Percentiles rank a stretch among this genome's conserved stretches.
phyloP scores from a whole-genome alignment of 2,329 filamentous ascomycete genomes.

The Coniosporium tulheliwenetii region DNA sequence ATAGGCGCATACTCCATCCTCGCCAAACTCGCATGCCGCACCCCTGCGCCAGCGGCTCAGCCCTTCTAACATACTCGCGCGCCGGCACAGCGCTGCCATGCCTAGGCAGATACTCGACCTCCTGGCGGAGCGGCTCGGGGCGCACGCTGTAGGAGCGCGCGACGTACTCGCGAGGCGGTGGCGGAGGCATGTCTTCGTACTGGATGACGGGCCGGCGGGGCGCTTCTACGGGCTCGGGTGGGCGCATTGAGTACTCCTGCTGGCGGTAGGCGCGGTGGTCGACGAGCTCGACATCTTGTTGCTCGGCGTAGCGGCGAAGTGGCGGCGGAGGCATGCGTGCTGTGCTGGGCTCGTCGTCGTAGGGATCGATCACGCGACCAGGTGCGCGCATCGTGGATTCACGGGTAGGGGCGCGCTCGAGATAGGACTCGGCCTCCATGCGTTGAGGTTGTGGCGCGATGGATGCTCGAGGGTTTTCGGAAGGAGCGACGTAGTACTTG shows the following conservation, averaged over 20 bases:
- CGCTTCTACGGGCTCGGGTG: conserved; percentile 9
- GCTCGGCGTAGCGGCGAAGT: conserved; percentile 36
- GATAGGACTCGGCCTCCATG: conserved; percentile 41
- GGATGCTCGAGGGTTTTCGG: conserved; percentile 33
- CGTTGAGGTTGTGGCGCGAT: conserved; percentile 33
- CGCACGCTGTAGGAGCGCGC: conserved; percentile 22
- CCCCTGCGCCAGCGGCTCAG: not conserved
- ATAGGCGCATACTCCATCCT: conserved; percentile 14
- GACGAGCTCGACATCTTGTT: conserved; percentile 40
- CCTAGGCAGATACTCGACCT: conserved; percentile 20
- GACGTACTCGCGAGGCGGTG: conserved; percentile 15
- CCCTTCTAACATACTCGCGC: conserved; percentile 6
- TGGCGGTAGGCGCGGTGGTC: conserved; percentile 41
- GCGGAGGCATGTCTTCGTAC: conserved; percentile 15
- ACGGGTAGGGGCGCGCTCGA: conserved; percentile 46
- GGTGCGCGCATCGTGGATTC: conserved; percentile 34
- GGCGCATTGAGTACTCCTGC: conserved; percentile 41
- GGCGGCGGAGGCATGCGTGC: conserved; percentile 31
- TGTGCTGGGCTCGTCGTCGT: conserved; percentile 17
- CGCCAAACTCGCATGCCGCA: not conserved
- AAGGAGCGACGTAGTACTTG: conserved; percentile 50
- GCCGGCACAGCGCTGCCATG: conserved; percentile 24
- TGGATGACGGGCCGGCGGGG: conserved; percentile 8
- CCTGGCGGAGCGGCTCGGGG: conserved; percentile 19
- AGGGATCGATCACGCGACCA: conserved; percentile 34